These are phyloP conservation scores for Nannochloris sp. DNA, from an alignment of 139 green algal species.

Conservation along the genomic window DNA sequence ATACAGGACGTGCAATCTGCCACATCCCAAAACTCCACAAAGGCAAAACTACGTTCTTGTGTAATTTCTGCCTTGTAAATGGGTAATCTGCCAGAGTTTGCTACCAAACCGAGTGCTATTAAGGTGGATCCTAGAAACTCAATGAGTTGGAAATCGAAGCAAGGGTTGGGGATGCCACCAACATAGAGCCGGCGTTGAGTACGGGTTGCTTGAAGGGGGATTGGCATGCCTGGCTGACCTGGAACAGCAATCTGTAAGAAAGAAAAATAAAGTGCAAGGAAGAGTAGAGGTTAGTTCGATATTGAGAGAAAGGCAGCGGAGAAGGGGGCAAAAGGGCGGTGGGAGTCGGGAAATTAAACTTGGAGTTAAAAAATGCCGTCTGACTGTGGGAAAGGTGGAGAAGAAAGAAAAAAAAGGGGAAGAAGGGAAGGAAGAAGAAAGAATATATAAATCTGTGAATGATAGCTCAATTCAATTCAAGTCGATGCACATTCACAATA, in stretches of 20 bases:
- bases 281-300: not conserved
- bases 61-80: constrained; percentile 21
- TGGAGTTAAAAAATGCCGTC: not conserved
- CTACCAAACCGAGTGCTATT: constrained; percentile 17
- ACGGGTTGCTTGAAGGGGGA: constrained; percentile 17
- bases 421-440: not conserved
- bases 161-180: constrained; percentile 20
- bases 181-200: constrained; percentile 19
- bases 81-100: constrained; percentile 9
- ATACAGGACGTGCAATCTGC: constrained; percentile 9
- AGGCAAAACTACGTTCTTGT: constrained; percentile 20
- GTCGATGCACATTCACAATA: too few species aligned
- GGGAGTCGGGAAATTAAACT: not conserved
- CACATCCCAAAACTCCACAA: constrained; percentile 23
- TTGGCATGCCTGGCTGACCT: not conserved
- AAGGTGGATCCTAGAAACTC: constrained; percentile 12
- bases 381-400: not conserved
- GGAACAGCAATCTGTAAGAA: not conserved
- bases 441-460: not conserved
- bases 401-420: not conserved
- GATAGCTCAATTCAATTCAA: too few species aligned
- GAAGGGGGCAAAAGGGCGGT: not conserved
- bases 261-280: not conserved
- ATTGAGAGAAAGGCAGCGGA: not conserved
- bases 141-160: constrained; percentile 30